Base-by-base conservation (phyloP, 129 eudicot species). In the Artemisia tridentata region DNA sequence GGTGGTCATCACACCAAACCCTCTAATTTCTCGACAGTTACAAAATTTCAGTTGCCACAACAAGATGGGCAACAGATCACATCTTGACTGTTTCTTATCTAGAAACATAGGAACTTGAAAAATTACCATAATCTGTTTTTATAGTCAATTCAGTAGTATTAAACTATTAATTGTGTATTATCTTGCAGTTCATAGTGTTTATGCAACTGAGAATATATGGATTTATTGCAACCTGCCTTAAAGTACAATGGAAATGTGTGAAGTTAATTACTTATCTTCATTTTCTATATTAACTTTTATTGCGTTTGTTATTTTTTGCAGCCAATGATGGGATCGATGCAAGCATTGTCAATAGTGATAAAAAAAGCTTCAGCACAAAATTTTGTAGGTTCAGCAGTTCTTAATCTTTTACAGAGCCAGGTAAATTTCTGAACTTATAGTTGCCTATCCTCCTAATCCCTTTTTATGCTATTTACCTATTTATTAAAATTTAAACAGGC, bases 311-410 rank as follows among this genome's bases (percentile, higher is more conserved):
- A 71, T 74, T 4, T 27, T 64, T 21, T 73, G 62, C 85, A 93
- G 98, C 96, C 98, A 76, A 89, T 93, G 96, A 83, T 93, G 95
- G 88, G 97, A 52, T 81, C 92, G 21, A 89, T 93, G 95, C 95
- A 85, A 80, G 96, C 96, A 2, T 78, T 93, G 68, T 75, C 88
- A 62, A 73, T 84, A 70, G 95, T 93, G 52, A 84, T 87, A 61
- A 86, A 75, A 82, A 89, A 89, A 75, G 95, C 88, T 66, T 87
- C 89, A 59, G 77, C 88, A 20, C 65, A 61, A 73, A 82, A 86
- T 75, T 80, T 76, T 74, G 82, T 77, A 67, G 98, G 98, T 53
- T 91, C 96, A 34, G 92, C 88, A 49, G 92, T 93, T 67, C 96
- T 93, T 38, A 93, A 93, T 83, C 97, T 93, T 73, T 78, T 93